Percentiles rank a stretch among this genome's conserved stretches.
phyloP scores from a whole-genome alignment of 2,329 filamentous ascomycete genomes.

The Penicillium sp. region DNA sequence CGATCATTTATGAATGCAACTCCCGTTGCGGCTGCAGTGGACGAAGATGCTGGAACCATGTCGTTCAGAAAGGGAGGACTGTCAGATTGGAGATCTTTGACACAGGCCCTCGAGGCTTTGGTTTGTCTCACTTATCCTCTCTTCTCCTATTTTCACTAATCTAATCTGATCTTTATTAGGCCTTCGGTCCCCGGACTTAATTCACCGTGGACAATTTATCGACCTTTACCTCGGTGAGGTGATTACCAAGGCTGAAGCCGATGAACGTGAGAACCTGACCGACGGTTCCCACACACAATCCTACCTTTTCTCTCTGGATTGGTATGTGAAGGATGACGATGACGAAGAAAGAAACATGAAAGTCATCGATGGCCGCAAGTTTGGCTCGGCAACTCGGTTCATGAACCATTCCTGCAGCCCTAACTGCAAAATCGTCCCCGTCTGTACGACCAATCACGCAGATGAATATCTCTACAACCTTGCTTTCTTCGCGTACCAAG shows the following conservation, averaged over 20 bases:
- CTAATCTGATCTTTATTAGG: conserved; percentile 23
- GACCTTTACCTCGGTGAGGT: conserved; percentile 48
- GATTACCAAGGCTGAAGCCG: conserved; percentile 37
- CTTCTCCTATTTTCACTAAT: conserved; percentile 5
- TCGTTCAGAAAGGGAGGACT: conserved; percentile 42
- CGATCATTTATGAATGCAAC: conserved; percentile 45
- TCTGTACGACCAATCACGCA: conserved; percentile 38
- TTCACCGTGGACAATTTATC: conserved; percentile 46
- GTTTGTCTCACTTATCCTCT: conserved; percentile 18
- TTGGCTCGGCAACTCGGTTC: conserved; percentile 45
- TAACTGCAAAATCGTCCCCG: conserved; percentile 46
- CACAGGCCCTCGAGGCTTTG: conserved; percentile 43
- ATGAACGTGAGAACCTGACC: conserved; percentile 37
- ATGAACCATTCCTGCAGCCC: conserved; percentile 51
- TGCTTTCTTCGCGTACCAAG: conserved; percentile 47
- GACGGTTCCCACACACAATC: conserved; percentile 28
- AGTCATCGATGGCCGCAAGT: conserved; percentile 45
- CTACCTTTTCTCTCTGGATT: conserved; percentile 47
- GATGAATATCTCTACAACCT: conserved; percentile 46
- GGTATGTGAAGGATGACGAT: conserved; percentile 25
- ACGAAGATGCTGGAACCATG: conserved; percentile 40
- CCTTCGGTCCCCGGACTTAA: conserved; percentile 38
- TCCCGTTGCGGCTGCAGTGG: conserved; percentile 35
- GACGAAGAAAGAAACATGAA: conserved; percentile 30
- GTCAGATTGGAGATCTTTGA: conserved; percentile 45